phyloP scores from a whole-genome alignment of 2,329 filamentous ascomycete genomes.

The Clonostachys chloroleuca region DNA sequence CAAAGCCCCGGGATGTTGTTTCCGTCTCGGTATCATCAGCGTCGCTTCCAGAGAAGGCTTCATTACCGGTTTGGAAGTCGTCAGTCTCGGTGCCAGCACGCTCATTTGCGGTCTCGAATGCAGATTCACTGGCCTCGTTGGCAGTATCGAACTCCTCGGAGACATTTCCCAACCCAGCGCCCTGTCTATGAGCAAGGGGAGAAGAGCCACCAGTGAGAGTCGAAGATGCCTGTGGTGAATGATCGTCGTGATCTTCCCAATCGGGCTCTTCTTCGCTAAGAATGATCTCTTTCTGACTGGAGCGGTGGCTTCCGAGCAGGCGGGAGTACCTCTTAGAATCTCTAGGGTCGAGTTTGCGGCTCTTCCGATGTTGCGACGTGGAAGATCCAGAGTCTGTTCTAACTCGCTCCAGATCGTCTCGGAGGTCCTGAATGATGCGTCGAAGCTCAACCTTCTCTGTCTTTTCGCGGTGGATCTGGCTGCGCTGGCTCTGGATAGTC shows the following conservation, averaged over 20 bases:
- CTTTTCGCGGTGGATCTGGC: slow-evolving; percentile 95
- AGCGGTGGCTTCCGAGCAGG: slow-evolving; percentile 72
- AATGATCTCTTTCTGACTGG: slow-evolving; percentile 72
- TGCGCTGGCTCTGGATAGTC: slow-evolving; percentile 93
- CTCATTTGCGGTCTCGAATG: slow-evolving; percentile 70
- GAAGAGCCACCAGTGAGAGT: not conserved
- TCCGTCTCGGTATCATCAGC: slow-evolving; percentile 91
- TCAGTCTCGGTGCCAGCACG: slow-evolving; percentile 76
- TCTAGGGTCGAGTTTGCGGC: slow-evolving; percentile 57
- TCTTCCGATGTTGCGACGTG: slow-evolving; percentile 48
- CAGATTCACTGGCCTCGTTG: slow-evolving; percentile 67
- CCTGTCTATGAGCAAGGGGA: not conserved
- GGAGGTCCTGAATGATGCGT: slow-evolving; percentile 89
- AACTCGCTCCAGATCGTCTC: slow-evolving; percentile 80
- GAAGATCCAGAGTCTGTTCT: slow-evolving; percentile 45
- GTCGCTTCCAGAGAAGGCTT: slow-evolving; percentile 71
- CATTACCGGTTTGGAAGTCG: slow-evolving; percentile 89
- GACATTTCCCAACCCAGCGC: not conserved
- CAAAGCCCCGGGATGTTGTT: slow-evolving; percentile 40
- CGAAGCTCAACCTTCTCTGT: slow-evolving; percentile 96
- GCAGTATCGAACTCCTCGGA: slow-evolving; percentile 77
- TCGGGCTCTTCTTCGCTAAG: slow-evolving; percentile 64
- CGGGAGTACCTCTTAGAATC: slow-evolving; percentile 76
- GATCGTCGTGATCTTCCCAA: slow-evolving; percentile 76
- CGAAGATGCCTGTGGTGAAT: slow-evolving; percentile 16